Evolutionary conservation across 192 early-diverging fungal species (phyloP), one percentile per base, ranked within the genome.

Genomic region (Coemansia sp.): DNA sequence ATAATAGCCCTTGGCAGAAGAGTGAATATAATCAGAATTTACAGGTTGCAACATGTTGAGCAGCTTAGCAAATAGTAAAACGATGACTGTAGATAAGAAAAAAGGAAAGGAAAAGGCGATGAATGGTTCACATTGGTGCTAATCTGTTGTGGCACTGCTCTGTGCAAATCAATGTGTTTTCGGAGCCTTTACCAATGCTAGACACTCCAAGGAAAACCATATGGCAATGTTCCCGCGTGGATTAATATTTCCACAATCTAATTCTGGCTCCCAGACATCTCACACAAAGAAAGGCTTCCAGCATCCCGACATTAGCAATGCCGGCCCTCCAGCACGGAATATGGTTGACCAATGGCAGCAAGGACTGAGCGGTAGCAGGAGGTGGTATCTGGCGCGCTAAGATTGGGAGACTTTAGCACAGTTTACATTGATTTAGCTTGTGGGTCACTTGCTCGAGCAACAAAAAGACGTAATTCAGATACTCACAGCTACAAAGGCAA

Each of bases 1-100:
- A 31, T 74, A 74, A 38, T 74, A 74, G 32, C 60, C 61, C 61
- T 73, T 73, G 30, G 67, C 71, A 1, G 71, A 68, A 5, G 59
- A 23, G 54, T 68, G 51, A n/a, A 68, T 55, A 49, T 58, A 26
- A 14, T 58, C 38, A 16, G 38, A 44, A 16, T 44, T 44, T 14
- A 4, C 38, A 44, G 14, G 38, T 3, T 9, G 14, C 38, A 3
- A 44, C 38, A 44, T 44, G 1, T 30, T 30, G 14, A 44, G 0
- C 9, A 44, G 14, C 16, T 44, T 44, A 44, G 4, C 12, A 16
- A 44, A 16, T 16, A 44, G 3, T 44, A 3, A 0, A 16, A 16
- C 4, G 4, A 44, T 4, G 14, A 16, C 38, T 14, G 38, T 44
- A 6, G 34, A 38, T 7, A 44, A 44, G 12, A 44, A 3, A 16